Percentiles rank a stretch among this genome's conserved stretches.
These are phyloP conservation scores for Trypanosoma conorhini DNA, from an alignment of 208 protist species.

Conservation along the genomic window DNA sequence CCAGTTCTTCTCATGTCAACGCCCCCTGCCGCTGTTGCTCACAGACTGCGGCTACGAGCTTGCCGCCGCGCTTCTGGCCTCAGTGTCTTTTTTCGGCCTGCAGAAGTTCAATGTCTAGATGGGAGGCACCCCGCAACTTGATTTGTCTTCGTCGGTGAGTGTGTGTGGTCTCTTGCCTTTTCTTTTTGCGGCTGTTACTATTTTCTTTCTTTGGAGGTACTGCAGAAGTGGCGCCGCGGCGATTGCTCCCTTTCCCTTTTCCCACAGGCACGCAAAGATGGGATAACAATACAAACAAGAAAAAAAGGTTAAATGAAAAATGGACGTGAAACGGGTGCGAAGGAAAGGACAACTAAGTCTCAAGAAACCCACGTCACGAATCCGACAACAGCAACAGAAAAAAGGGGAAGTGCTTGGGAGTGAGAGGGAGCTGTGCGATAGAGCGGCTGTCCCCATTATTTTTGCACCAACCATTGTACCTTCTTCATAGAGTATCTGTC, in stretches of 20 bases:
- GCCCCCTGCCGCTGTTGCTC: constrained; percentile 73
- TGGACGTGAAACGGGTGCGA: not conserved
- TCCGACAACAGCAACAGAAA: not conserved
- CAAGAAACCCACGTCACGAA: not conserved
- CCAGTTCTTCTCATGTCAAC: constrained; percentile 71
- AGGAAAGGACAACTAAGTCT: not conserved
- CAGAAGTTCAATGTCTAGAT: constrained; percentile 43
- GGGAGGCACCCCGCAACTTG: not conserved
- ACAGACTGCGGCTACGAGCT: constrained; percentile 78
- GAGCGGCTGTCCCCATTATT: not conserved
- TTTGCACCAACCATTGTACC: not conserved
- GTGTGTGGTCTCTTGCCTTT: constrained; percentile 6
- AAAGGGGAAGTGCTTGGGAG: not conserved
- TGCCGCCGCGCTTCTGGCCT: constrained; percentile 53
- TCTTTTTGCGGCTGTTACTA: not conserved
- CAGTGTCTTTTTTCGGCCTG: constrained; percentile 66
- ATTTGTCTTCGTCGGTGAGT: constrained; percentile 7
- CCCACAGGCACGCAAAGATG: not conserved
- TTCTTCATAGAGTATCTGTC: not conserved
- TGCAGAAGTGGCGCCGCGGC: not conserved
- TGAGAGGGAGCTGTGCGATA: not conserved
- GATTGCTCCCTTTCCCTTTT: not conserved
- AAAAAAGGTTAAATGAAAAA: not conserved
- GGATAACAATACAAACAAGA: not conserved
- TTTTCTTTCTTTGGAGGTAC: not conserved